These are phyloP conservation scores for Closterium sp. DNA, from an alignment of 139 green algal species.

Conservation along the genomic window DNA sequence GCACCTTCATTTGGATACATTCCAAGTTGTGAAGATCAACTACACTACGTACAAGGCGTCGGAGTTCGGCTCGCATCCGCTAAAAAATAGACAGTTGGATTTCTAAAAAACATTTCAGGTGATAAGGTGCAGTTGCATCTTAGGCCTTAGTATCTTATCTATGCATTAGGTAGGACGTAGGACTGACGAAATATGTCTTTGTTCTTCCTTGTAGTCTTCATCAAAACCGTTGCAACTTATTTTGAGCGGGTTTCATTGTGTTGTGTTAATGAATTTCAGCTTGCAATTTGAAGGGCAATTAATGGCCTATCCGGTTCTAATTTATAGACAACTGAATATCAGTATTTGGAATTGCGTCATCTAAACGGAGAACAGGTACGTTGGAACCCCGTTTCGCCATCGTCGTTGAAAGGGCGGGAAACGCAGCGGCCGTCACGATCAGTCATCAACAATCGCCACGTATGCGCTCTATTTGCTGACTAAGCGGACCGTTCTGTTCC, in stretches of 20 bases:
- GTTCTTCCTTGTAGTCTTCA: no score
- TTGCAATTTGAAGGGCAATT: no score
- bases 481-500: not conserved
- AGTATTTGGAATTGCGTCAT: not conserved
- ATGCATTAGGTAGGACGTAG: no score
- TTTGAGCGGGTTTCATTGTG: no score
- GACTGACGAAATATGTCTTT: no score
- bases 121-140: no score
- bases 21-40: conserved; percentile 9
- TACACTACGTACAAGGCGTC: not conserved
- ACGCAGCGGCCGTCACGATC: not conserved
- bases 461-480: not conserved
- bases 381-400: not conserved
- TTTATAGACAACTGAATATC: no score
- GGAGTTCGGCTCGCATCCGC: not conserved
- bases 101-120: not conserved
- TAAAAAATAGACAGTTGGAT: not conserved
- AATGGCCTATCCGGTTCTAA: no score
- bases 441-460: not conserved
- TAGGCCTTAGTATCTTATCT: no score
- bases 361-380: not conserved
- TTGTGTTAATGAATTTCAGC: no score
- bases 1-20: conserved; percentile 16
- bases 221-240: no score
- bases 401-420: not conserved